Conservation (phyloP, 1,284 basidiomycete genomes). For the Violaceomyces palustris region DNA sequence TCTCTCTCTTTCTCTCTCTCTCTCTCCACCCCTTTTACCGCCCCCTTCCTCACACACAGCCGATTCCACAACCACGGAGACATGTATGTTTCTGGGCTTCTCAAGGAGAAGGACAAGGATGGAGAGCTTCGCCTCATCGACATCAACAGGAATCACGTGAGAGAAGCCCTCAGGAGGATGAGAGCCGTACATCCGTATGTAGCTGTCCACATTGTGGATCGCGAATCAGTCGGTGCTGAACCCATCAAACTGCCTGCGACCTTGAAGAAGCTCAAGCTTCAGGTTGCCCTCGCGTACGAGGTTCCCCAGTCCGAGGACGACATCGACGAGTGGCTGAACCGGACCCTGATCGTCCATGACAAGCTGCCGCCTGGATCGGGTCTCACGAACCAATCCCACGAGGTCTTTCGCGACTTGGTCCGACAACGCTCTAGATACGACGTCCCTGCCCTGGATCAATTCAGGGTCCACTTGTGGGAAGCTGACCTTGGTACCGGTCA, state of each 20-base stretch:
- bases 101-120: background rate
- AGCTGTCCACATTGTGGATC: too few relatives aligned
- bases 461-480: conserved; percentile 14
- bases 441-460: conserved; percentile 8
- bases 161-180: conserved; percentile 10
- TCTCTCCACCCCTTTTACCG: too few relatives aligned
- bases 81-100: conserved; percentile 13
- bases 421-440: background rate
- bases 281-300: conserved; percentile 21
- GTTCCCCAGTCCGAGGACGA: conserved; percentile 1
- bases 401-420: conserved; percentile 2
- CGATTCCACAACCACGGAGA: conserved; percentile 24
- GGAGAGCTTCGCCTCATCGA: background rate
- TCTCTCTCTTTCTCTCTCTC: too few relatives aligned
- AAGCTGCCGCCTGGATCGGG: background rate
- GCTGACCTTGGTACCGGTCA: background rate
- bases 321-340: conserved; percentile 14
- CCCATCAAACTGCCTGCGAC: too few relatives aligned
- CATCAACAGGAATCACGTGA: background rate
- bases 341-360: conserved; percentile 3
- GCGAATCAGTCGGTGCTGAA: too few relatives aligned
- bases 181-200: conserved; percentile 9
- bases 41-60: too few relatives aligned
- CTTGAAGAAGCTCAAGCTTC: conserved; percentile 10
- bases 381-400: too few relatives aligned